Percentiles rank a stretch among this genome's conserved stretches.
phyloP scores from a whole-genome alignment of 2,329 filamentous ascomycete species.

The Diplodia corticola region DNA sequence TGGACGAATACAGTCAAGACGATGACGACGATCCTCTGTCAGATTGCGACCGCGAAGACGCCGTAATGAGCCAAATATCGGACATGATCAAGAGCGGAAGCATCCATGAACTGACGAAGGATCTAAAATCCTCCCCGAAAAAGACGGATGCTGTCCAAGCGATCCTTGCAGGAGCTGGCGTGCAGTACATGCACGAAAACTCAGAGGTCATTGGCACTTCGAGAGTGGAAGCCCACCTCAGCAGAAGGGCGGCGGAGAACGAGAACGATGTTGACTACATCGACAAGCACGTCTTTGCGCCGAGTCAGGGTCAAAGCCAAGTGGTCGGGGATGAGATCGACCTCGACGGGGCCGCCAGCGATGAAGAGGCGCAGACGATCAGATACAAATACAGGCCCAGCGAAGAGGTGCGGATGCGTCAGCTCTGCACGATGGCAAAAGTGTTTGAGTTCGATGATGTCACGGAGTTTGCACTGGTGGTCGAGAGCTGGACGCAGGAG shows the following conservation, averaged over 20 bases:
- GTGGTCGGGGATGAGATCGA: slow-evolving; percentile 21
- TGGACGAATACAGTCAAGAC: slow-evolving; percentile 65
- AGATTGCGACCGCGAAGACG: slow-evolving; percentile 58
- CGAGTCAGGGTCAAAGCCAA: slow-evolving; percentile 45
- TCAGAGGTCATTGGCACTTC: slow-evolving; percentile 90
- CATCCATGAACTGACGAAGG: slow-evolving; percentile 29
- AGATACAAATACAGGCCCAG: slow-evolving; percentile 71
- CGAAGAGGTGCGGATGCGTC: slow-evolving; percentile 69
- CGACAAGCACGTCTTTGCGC: slow-evolving; percentile 60
- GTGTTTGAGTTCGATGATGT: slow-evolving; percentile 74
- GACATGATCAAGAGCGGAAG: slow-evolving; percentile 55
- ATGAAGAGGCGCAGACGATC: slow-evolving; percentile 35
- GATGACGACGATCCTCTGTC: slow-evolving; percentile 40
- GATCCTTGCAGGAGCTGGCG: slow-evolving; percentile 82
- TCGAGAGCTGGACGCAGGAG: slow-evolving; percentile 87
- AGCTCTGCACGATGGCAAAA: slow-evolving; percentile 88
- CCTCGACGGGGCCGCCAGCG: slow-evolving; percentile 26
- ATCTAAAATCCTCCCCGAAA: slow-evolving; percentile 39
- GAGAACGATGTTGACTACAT: slow-evolving; percentile 54
- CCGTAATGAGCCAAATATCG: slow-evolving; percentile 72
- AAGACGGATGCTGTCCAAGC: slow-evolving; percentile 75
- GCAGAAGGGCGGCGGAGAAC: slow-evolving; percentile 68
- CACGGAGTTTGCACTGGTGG: slow-evolving; percentile 83
- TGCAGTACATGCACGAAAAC: slow-evolving; percentile 96
- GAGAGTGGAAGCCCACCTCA: slow-evolving; percentile 85